A percentile compares a stretch with the other conserved stretches of the same genome.
Conservation (phyloP, 768 basidiomycete genomes). For the Cyathus striatus region DNA sequence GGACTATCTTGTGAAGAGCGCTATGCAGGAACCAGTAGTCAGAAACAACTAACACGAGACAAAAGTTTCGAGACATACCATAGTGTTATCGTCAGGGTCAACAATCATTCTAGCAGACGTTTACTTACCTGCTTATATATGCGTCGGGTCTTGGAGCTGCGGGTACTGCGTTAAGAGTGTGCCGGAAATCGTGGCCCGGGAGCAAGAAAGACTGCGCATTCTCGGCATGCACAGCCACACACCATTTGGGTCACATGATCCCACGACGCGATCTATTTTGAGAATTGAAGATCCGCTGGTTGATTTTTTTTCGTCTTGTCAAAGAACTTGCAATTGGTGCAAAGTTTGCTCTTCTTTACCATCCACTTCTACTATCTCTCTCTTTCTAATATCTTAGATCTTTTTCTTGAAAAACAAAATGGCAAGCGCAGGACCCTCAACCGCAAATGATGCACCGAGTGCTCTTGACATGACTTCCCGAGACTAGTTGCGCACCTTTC, state of each 20-base stretch:
- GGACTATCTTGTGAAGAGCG: constrained; percentile 31
- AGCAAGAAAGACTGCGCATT: too few species aligned
- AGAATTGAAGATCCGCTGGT: constrained; percentile 6
- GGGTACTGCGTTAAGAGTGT: too few species aligned
- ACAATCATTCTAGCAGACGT: constrained; percentile 18
- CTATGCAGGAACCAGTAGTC: background rate
- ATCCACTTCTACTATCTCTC: constrained; percentile 3
- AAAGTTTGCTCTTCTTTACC: background rate
- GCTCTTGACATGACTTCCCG: constrained; percentile 66
- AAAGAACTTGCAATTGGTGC: background rate
- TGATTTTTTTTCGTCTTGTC: constrained; percentile 4
- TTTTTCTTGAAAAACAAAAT: constrained; percentile 14
- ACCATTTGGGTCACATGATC: constrained; percentile 2
- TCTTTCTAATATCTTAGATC: constrained; percentile 5
- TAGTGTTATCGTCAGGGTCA: constrained; percentile 16
- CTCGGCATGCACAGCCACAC: constrained; percentile 1
- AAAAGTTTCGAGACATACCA: constrained; percentile 11
- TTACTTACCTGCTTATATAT: constrained; percentile 1
- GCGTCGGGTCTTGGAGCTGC: background rate
- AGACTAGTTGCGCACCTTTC: constrained; percentile 70
- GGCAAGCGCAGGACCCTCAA: constrained; percentile 21
- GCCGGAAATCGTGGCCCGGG: too few species aligned
- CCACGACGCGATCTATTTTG: constrained; percentile 7
- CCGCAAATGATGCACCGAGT: constrained; percentile 15
- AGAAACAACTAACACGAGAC: constrained; percentile 4